Evolutionary conservation across 2,329 filamentous ascomycete species (phyloP).

Genomic region (Niveomyces coronatus): DNA sequence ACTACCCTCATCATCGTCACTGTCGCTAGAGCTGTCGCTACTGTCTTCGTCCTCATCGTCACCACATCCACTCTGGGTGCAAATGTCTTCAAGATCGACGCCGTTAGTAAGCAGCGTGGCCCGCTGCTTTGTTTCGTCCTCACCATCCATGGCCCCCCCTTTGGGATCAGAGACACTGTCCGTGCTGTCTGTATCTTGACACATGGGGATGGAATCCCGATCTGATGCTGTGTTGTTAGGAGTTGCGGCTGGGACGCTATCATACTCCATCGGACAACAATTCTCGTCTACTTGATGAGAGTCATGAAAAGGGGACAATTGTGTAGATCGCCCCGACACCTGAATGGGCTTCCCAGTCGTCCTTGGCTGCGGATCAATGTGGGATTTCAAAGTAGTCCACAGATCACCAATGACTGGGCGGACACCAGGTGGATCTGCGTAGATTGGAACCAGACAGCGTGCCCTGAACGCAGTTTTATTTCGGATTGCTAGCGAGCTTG

Average conservation of each 20-base stretch:
- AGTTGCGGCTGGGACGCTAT: background rate
- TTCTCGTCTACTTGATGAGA: background rate
- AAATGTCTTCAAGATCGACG: no score
- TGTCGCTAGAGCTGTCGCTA: no score
- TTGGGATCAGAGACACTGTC: background rate
- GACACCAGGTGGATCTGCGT: background rate
- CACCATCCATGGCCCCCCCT: background rate
- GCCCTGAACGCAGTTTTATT: conserved; percentile 11
- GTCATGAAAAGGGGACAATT: background rate
- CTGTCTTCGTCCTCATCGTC: no score
- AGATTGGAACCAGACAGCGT: conserved; percentile 10
- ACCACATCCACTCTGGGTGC: no score
- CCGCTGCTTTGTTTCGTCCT: no score
- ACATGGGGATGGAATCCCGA: no score
- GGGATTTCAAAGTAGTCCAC: background rate
- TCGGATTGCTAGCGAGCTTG: conserved; percentile 3
- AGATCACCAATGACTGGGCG: conserved; percentile 2
- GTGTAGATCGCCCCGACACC: no score
- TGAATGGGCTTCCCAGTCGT: background rate
- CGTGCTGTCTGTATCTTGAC: background rate
- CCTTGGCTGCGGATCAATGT: background rate
- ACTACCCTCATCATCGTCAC: no score
- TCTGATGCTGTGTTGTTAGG: no score
- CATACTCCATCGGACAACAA: no score
- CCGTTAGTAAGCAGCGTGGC: no score